phyloP scores from a whole-genome alignment of 352 stramenopile genomes.

The Pythium sp. region DNA sequence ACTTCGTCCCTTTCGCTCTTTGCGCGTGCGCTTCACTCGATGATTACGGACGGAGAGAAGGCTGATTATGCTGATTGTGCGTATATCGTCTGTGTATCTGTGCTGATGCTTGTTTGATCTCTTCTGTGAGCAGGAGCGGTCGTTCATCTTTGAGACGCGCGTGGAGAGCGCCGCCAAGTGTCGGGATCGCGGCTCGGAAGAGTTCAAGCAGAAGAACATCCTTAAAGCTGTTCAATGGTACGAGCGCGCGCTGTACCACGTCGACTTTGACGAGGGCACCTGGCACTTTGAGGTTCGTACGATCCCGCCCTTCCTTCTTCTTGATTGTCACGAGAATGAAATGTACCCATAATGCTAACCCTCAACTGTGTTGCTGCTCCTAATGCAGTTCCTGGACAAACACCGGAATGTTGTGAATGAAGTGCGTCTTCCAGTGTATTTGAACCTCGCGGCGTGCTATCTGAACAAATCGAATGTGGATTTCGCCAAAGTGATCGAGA shows the following conservation, averaged over 20 bases:
- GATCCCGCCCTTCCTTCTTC: neutral
- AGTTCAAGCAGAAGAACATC: constrained; percentile 57
- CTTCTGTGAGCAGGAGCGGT: constrained; percentile 54
- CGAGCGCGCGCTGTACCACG: constrained; percentile 71
- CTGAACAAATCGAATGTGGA: constrained; percentile 35
- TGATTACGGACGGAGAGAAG: neutral
- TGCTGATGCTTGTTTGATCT: neutral
- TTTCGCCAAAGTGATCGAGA: constrained; percentile 52
- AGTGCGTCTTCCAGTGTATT: constrained; percentile 69
- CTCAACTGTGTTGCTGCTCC: neutral
- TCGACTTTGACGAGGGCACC: constrained; percentile 84
- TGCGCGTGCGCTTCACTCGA: neutral
- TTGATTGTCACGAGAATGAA: neutral
- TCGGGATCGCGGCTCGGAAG: constrained; percentile 54
- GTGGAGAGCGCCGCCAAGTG: constrained; percentile 64
- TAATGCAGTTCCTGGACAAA: constrained; percentile 56
- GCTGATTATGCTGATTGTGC: neutral
- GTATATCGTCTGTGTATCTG: neutral
- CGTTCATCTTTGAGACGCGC: constrained; percentile 82
- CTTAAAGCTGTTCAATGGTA: constrained; percentile 60
- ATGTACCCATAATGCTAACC: neutral
- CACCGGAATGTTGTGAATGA: constrained; percentile 72
- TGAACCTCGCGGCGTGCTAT: constrained; percentile 82
- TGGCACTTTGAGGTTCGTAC: constrained; percentile 74
- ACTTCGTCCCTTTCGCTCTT: no score